phyloP scores from a whole-genome alignment of 1,284 basidiomycete genomes.

The Cerioporus squamosus region DNA sequence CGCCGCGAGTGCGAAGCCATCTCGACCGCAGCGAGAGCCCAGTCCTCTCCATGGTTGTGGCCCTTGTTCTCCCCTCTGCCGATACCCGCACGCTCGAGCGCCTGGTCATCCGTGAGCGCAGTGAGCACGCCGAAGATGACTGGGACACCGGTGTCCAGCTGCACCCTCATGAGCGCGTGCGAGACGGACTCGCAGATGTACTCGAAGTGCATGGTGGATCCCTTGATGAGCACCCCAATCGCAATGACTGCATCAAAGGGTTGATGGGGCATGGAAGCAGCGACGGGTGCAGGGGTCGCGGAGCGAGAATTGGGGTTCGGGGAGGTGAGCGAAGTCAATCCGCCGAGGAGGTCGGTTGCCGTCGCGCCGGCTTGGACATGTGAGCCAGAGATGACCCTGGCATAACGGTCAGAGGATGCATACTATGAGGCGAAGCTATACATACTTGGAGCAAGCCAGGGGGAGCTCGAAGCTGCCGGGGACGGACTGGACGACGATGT shows the following conservation, averaged over 20 bases:
- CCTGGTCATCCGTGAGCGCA: constrained; percentile 92
- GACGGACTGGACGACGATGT: constrained; percentile 91
- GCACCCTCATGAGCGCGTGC: constrained; percentile 92
- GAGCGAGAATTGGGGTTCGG: constrained; percentile 50
- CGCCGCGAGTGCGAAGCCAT: constrained; percentile 75
- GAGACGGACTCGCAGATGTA: constrained; percentile 96
- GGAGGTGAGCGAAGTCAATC: constrained; percentile 52
- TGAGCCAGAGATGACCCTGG: constrained; percentile 83
- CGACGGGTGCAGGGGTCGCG: constrained; percentile 50
- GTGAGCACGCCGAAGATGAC: constrained; percentile 98
- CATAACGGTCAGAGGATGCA: neutral
- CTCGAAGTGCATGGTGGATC: constrained; percentile 96
- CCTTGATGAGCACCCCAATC: constrained; percentile 98
- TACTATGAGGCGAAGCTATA: constrained; percentile 12
- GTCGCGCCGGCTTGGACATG: constrained; percentile 77
- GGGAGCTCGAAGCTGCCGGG: constrained; percentile 97
- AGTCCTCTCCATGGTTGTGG: constrained; percentile 96
- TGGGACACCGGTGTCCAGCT: constrained; percentile 92
- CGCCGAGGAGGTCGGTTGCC: constrained; percentile 81
- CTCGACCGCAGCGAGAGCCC: constrained; percentile 95
- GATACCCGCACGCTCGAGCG: constrained; percentile 89
- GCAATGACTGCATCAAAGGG: constrained; percentile 96
- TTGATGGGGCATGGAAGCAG: constrained; percentile 51
- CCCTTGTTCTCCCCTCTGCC: constrained; percentile 68
- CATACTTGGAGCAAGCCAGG: constrained; percentile 79